These are phyloP conservation scores for Candida tallmaniae DNA, from an alignment of 805 yeast genomes.

Conservation along the genomic window DNA sequence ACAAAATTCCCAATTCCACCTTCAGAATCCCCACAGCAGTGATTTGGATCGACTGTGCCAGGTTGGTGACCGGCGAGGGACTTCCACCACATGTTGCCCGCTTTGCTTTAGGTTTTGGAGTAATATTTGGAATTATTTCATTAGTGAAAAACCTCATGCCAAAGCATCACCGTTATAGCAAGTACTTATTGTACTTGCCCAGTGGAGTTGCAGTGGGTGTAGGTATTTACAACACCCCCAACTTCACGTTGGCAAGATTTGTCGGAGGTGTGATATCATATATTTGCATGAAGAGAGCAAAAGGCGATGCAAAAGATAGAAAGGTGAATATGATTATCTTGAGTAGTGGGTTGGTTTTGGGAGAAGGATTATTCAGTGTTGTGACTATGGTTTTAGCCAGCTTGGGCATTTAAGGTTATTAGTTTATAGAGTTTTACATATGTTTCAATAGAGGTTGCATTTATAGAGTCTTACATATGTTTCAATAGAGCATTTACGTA, in stretches of 20 bases:
- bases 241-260: conserved; percentile 90
- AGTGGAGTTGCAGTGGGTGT: conserved; percentile 97
- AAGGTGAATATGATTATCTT: conserved; percentile 78
- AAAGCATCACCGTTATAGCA: conserved; percentile 33
- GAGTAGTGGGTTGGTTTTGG: conserved; percentile 87
- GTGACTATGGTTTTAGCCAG: conserved; percentile 75
- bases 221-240: conserved; percentile 91
- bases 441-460: no score
- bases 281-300: conserved; percentile 41
- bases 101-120: conserved; percentile 58
- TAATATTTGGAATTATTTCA: conserved; percentile 65
- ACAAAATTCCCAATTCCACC: conserved; percentile 75
- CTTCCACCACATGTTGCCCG: conserved; percentile 74
- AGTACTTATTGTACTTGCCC: conserved; percentile 60
- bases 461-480: no score
- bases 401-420: conserved; percentile 28
- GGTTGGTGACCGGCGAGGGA: conserved; percentile 87
- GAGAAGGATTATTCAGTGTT: conserved; percentile 89
- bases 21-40: conserved; percentile 93
- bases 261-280: conserved; percentile 75
- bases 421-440: no score
- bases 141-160: conserved; percentile 55
- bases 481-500: no score
- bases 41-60: conserved; percentile 94
- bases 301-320: conserved; percentile 31